Conservation (phyloP, 2,329 filamentous ascomycete species). For the Aspergillaceae sp. region DNA sequence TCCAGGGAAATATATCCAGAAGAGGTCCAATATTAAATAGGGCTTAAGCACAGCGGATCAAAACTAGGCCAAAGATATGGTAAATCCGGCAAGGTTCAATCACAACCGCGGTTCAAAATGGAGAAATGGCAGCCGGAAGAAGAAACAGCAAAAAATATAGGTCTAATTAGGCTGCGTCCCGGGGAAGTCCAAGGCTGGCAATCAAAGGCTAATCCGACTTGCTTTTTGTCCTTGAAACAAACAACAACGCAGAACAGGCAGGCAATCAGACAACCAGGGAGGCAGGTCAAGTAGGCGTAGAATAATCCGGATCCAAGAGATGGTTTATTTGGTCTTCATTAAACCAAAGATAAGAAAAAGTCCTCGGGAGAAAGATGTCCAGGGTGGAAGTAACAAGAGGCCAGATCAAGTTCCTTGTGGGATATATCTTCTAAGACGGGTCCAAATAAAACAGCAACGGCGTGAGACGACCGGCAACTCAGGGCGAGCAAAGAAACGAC, state of each 20-base stretch:
- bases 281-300: neutral
- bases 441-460: neutral
- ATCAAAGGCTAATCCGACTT: conserved; percentile 11
- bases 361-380: neutral
- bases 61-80: conserved; percentile 16
- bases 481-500: neutral
- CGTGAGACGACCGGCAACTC: neutral
- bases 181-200: conserved; percentile 14
- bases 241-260: conserved; percentile 10
- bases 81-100: conserved; percentile 7
- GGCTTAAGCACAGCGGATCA: conserved; percentile 18
- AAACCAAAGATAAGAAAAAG: neutral
- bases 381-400: neutral
- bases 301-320: conserved; percentile 4
- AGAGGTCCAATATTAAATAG: conserved; percentile 17
- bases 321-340: neutral
- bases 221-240: conserved; percentile 3
- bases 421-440: neutral
- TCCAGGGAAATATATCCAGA: conserved; percentile 11
- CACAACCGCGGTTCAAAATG: conserved; percentile 12
- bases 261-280: conserved; percentile 4
- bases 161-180: conserved; percentile 16
- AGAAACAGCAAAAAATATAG: conserved; percentile 18
- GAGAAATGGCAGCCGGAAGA: conserved; percentile 9
- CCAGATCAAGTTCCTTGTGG: neutral